Percentiles rank a stretch among this genome's conserved stretches.
Conservation (phyloP, 1,139 yeast genomes). For the Kodamaea anthophila region DNA sequence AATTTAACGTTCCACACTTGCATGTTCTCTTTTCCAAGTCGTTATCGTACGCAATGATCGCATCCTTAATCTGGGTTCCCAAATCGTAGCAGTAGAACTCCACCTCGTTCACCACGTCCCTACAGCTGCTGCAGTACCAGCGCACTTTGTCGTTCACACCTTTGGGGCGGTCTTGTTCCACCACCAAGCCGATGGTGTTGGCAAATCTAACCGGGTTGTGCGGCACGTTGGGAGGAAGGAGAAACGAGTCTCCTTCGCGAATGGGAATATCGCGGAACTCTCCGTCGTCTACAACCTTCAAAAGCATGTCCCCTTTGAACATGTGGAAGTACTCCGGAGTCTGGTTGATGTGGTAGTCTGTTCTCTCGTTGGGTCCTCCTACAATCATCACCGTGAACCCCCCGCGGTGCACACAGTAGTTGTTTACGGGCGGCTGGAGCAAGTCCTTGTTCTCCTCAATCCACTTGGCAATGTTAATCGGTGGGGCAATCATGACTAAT, state of each 20-base stretch:
- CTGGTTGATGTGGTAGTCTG: constrained; percentile 89
- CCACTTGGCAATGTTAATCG: constrained; percentile 79
- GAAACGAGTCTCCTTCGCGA: constrained; percentile 79
- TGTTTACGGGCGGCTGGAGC: constrained; percentile 88
- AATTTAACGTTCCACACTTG: constrained; percentile 66
- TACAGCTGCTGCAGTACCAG: constrained; percentile 81
- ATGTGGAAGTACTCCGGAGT: constrained; percentile 94
- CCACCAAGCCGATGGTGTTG: constrained; percentile 82
- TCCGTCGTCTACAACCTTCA: constrained; percentile 81
- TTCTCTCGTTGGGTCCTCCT: constrained; percentile 92
- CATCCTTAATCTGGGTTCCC: constrained; percentile 87
- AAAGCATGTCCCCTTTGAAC: constrained; percentile 78
- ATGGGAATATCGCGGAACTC: constrained; percentile 69
- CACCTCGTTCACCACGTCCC: constrained; percentile 57
- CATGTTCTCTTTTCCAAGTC: constrained; percentile 67
- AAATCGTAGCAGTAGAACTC: constrained; percentile 74
- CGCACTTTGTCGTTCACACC: constrained; percentile 64
- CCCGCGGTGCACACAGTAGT: constrained; percentile 82
- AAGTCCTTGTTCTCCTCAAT: constrained; percentile 66
- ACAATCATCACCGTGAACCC: constrained; percentile 93
- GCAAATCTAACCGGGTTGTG: constrained; percentile 88
- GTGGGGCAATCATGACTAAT: constrained; percentile 49
- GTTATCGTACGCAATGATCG: constrained; percentile 64
- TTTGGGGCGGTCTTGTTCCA: constrained; percentile 87
- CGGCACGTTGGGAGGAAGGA: constrained; percentile 79